Conservation (phyloP, 768 basidiomycete genomes). For the Suillus clintonianus region DNA sequence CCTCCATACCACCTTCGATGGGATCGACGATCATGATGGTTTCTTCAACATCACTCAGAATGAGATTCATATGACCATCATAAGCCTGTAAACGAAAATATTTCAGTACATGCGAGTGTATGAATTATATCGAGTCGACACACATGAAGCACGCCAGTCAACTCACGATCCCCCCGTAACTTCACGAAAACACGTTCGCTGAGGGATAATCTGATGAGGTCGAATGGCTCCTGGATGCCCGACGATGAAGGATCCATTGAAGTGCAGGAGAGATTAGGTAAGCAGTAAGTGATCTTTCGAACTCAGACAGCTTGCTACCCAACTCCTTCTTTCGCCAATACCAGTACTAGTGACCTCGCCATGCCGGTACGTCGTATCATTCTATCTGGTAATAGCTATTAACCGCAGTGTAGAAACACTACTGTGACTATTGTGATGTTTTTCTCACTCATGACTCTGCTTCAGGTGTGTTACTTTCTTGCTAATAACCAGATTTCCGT, state of each 20-base stretch:
- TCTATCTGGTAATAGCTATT: constrained; percentile 7
- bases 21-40: constrained; percentile 94
- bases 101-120: constrained; percentile 8
- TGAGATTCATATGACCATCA: constrained; percentile 99
- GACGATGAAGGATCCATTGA: constrained; percentile 71
- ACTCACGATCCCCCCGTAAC: constrained; percentile 89
- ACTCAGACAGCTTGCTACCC: constrained; percentile 24
- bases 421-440: constrained; percentile 93
- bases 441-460: constrained; percentile 94
- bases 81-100: constrained; percentile 69
- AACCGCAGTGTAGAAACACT: constrained; percentile 68
- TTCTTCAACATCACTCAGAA: constrained; percentile 96
- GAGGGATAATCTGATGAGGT: constrained; percentile 93
- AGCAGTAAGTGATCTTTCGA: constrained; percentile 25
- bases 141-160: constrained; percentile 92
- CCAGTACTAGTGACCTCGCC: constrained; percentile 9
- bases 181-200: constrained; percentile 99
- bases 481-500: constrained; percentile 1
- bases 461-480: constrained; percentile 59
- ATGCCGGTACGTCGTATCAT: constrained; percentile 63
- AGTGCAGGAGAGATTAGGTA: constrained; percentile 24
- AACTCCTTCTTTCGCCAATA: constrained; percentile 25
- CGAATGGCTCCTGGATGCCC: constrained; percentile 94
- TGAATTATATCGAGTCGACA: constrained; percentile 28
- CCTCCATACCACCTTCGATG: constrained; percentile 61